A percentile compares a stretch with the other conserved stretches of the same genome.
phyloP scores from a whole-genome alignment of 306 rosid genomes.

The Rubus parviflorus region DNA sequence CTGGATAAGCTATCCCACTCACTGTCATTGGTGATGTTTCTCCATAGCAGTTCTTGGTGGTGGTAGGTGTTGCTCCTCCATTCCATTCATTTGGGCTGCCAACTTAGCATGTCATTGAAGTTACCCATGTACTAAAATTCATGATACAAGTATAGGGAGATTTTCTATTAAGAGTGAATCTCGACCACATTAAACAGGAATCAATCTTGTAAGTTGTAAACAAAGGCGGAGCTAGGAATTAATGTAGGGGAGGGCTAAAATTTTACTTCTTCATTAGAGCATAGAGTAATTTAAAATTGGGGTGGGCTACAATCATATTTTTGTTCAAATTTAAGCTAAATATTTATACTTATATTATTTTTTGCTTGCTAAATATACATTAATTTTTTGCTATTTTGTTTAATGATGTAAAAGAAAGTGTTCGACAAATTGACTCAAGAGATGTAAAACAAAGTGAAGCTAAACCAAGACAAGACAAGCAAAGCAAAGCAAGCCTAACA shows the following conservation, averaged over 20 bases:
- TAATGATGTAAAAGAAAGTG: background rate
- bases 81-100: constrained; percentile 83
- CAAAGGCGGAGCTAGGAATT: too few relatives aligned
- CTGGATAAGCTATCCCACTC: constrained; percentile 39
- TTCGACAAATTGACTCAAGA: too few relatives aligned
- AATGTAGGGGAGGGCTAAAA: too few relatives aligned
- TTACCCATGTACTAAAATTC: background rate
- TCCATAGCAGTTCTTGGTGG: constrained; percentile 75
- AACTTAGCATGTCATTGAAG: background rate
- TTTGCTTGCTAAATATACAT: too few relatives aligned
- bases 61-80: constrained; percentile 36
- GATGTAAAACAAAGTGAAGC: too few relatives aligned
- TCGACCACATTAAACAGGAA: background rate
- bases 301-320: too few relatives aligned
- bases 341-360: too few relatives aligned
- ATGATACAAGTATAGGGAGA: background rate
- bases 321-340: too few relatives aligned
- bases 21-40: constrained; percentile 66
- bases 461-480: background rate
- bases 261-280: too few relatives aligned
- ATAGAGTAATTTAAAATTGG: too few relatives aligned
- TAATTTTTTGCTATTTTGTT: background rate
- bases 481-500: background rate
- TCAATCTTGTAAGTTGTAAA: too few relatives aligned
- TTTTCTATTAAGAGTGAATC: background rate